Base-by-base conservation (phyloP, 192 early-diverging fungal genomes). In the Coemansia guatemalensis region DNA sequence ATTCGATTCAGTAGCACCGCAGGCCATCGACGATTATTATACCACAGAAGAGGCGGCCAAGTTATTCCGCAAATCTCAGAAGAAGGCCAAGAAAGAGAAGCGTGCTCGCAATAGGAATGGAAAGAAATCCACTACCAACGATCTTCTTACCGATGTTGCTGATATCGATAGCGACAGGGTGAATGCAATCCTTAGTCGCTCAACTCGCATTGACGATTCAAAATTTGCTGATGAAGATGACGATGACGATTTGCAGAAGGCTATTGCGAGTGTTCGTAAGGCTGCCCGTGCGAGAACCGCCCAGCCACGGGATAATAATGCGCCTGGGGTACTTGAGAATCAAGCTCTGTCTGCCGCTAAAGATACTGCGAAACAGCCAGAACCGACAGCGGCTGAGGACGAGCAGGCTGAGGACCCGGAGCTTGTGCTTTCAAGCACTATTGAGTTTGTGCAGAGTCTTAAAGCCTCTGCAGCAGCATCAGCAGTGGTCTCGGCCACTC, bases 191-290 rank as follows among this genome's bases (percentile, higher is more conserved):
- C 41, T 67, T 30, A 58, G 68, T 14, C 55, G 64, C 2, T 29
- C 56, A 7, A 56, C 58, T 6, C 48, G 17, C 0, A 22, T 64
- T 14, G 35, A 57, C 59, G 71, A 78, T 24, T 86, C 90, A n/a
- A 62, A 85, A 12, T 95, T 91, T 65, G n/a, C n/a, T n/a, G 35
- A 11, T 39, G 89, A 89, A 82, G 93, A 96, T 17, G 96, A 98
- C 63, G 96, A 98, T 68, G 95, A 97, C 63, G 96, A 98, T 56
- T 68, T 98, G 44, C 94, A 96, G 60, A 68, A 74, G 22, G 92
- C 94, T 9, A 73, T 98, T n/a, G 87, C 93, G 1, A 74, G 85
- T 9, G 82, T 92, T 12, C 83, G 96, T 35, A 71, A 87, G 22
- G 53, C 86, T 35, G 87, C 35, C 8, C 35, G 35, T 39, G 9